Evolutionary conservation across 2,329 filamentous ascomycete species (phyloP), one percentile per base, ranked within the genome.

Genomic region (Colletotrichum simmondsii): DNA sequence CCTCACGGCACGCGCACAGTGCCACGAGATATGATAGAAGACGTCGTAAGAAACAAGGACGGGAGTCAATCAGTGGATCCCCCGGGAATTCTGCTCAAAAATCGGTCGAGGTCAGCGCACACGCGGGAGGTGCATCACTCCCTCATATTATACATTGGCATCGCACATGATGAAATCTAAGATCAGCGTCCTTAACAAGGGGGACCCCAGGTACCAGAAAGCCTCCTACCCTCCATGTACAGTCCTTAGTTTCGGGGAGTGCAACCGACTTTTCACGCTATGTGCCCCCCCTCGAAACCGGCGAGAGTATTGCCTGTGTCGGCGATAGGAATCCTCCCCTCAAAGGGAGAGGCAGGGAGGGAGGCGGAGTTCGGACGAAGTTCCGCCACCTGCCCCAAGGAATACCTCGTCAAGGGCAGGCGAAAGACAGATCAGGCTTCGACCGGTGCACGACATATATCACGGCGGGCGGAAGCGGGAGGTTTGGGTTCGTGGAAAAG

Each of bases 251-350:
- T 46, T 54, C 28, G 35, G 46, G 28, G 57, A 28, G 42, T 8
- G 3, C 16, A 22, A 11, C 56, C 28, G 46, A 58, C 4, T 16
- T 60, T 19, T 54, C 7, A 26, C 59, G 65, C 65, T 64, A 72
- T 69, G 65, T 72, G 52, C 52, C 52, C 59, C 62, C 24, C n/a
- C 65, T 30, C 53, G 65, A 72, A 64, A 69, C 37, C 53, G 46
- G 42, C 35, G 28, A 52, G 49, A 61, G 61, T 62, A 56, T 56
- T 35, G 37, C 12, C 30, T 63, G 49, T 54, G 24, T 46, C 16
- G 52, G 52, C 59, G n/a, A 58, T 22, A 28, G 37, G 52, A 42
- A 37, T 19, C n/a, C 24, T 46, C 58, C 30, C 35, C 42, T n/a
- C 42, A 10, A n/a, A 49, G 42, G 42, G 19, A 49, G 42, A 49